phyloP scores from a whole-genome alignment of 176 grass and related monocot species.

The Carex cristatella region DNA sequence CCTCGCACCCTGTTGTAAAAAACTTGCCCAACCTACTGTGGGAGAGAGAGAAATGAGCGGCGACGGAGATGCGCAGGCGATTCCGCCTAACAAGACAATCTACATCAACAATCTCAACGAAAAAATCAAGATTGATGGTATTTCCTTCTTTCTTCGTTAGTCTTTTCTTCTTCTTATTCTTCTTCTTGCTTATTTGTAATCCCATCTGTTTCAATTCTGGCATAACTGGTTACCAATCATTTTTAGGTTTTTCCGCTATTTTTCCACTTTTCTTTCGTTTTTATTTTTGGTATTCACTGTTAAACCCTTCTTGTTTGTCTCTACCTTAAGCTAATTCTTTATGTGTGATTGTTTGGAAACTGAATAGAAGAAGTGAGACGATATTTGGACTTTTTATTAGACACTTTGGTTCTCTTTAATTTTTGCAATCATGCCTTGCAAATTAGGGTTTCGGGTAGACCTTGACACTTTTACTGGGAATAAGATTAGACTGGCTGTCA shows the following conservation, averaged over 20 bases:
- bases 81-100: conserved; percentile 65
- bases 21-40: no score
- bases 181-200: background rate
- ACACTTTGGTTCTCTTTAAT: background rate
- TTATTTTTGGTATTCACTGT: background rate
- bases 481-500: background rate
- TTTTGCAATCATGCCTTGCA: background rate
- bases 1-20: no score
- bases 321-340: background rate
- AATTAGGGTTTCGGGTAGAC: background rate
- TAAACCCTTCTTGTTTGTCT: background rate
- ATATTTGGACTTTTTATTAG: background rate
- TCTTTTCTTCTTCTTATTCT: background rate
- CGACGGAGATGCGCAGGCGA: conserved; percentile 32
- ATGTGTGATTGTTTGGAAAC: background rate
- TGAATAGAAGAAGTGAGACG: background rate
- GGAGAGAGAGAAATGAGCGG: conserved; percentile 46
- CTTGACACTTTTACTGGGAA: background rate
- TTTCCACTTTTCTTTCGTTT: background rate
- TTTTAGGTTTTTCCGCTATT: no score
- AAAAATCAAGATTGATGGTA: conserved; percentile 93
- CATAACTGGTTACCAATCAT: no score
- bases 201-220: background rate
- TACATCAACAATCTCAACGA: conserved; percentile 99
- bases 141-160: background rate